Base-by-base conservation (phyloP, 2,329 filamentous ascomycete species). In the Capronia americana region DNA sequence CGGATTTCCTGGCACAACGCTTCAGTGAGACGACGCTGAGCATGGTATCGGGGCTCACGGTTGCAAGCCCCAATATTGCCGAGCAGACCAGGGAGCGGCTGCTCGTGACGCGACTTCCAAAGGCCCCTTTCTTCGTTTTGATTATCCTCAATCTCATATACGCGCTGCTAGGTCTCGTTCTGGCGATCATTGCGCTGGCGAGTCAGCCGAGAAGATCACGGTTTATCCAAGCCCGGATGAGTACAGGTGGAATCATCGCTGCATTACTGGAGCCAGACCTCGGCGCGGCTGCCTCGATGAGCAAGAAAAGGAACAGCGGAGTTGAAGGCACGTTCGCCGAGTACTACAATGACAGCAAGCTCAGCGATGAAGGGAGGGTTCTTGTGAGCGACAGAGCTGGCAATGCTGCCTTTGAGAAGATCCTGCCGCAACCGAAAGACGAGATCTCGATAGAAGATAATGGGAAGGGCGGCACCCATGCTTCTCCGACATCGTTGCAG, bases 11-110 rank as follows among this genome's bases (percentile, higher is more conserved):
- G 12, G 48, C 20, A 51, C 48, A 51, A 23, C 48, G 48, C 10
- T 51, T 51, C 48, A 51, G 48, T 51, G 48, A 51, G 48, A 51
- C 48, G 20, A 28, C 48, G 20, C 24, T 51, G 48, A 51, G 48
- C 24, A 51, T 51, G 48, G 48, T 51, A 4, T 51, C 48, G 4
- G 48, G 48, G 10, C 10, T 51, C n/a, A 51, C 48, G 3, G 14
- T 51, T 17, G 23, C 20, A 17, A 26, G 48, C 24, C 48, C 20
- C 48, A 51, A 51, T 26, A 4, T 26, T 20, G 48, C 48, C 23
- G 48, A 51, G 48, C 48, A 51, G 24, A 51, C 23, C 48, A 26
- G 48, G 10, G 48, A 51, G 24, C 48, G 48, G 12, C 48, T 51
- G 17, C 48, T 51, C 20, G 48, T 51, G 24, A 51, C 48, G 48